Base-by-base conservation (phyloP, 495 filamentous ascomycete genomes). In the Talaromyces ruber region DNA sequence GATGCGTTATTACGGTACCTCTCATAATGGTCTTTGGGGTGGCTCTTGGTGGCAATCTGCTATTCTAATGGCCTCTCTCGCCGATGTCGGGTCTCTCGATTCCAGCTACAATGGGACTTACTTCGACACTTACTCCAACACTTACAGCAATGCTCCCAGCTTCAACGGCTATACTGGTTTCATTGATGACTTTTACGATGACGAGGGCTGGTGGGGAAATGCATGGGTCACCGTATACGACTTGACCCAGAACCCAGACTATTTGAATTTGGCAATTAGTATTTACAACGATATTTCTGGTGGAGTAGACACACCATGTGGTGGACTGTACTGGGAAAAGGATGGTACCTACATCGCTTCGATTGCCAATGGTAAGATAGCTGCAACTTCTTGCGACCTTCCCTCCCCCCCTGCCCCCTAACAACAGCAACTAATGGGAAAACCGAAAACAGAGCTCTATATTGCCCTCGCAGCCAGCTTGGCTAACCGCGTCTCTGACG, bases 241-340 rank as follows among this genome's bases (percentile, higher is more conserved):
- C 60, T 60, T 82, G 34, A 81, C 83, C 3, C 66, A 71, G 16
- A 69, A 84, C 26, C 61, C 65, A 24, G 61, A 69, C 26, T 86
- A 81, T 61, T 79, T 86, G 39, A 62, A 75, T 59, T 70, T 70
- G 62, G 83, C 84, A 0, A 71, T 79, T 30, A 65, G 68, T 50
- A 84, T 87, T 52, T 86, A 85, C 63, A 70, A 72, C 3, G 83
- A 86, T 64, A 86, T 86, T 82, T 74, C 73, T 45, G 63, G 55
- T n/a, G 82, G 76, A 55, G 77, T 74, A 53, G 78, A 77, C 61
- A 69, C 72, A 2, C 74, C 71, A 0, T 88, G 87, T 59, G 77
- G 74, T 28, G 87, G 87, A n/a, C 80, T 88, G 32, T 89, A 76
- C 80, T 89, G 87, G 86, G 80, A 79, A 67, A 87, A 86, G 67